A percentile compares a stretch with the other conserved stretches of the same genome.
Conservation (phyloP, 495 filamentous ascomycete genomes). For the Talaromyces ruber region DNA sequence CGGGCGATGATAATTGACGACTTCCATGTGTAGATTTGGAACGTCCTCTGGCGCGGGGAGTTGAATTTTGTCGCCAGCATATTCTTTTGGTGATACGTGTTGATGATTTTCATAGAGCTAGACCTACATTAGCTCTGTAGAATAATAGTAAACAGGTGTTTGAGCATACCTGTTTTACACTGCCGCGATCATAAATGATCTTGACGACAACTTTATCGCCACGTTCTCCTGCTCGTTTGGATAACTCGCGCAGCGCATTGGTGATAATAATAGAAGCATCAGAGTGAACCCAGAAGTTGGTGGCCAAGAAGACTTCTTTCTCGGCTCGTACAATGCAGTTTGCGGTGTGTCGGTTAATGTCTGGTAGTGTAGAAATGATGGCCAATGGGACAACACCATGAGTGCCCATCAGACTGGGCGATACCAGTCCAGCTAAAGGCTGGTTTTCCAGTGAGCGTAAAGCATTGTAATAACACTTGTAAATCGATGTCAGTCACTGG, state of each 20-base stretch:
- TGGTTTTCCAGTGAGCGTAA: slow-evolving; percentile 51
- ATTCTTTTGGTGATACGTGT: slow-evolving; percentile 46
- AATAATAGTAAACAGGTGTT: not conserved
- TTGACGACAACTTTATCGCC: slow-evolving; percentile 57
- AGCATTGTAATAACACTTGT: slow-evolving; percentile 57
- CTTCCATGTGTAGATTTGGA: slow-evolving; percentile 61
- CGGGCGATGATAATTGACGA: slow-evolving; percentile 67
- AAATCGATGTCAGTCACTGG: not conserved
- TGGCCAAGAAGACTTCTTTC: slow-evolving; percentile 63
- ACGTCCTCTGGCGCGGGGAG: slow-evolving; percentile 55
- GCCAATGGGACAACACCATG: slow-evolving; percentile 59
- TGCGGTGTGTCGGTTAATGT: slow-evolving; percentile 64
- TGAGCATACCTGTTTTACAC: slow-evolving; percentile 42
- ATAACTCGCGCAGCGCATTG: slow-evolving; percentile 61
- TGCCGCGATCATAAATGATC: slow-evolving; percentile 66
- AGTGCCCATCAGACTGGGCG: slow-evolving; percentile 62
- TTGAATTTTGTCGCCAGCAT: slow-evolving; percentile 43
- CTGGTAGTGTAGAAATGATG: slow-evolving; percentile 58
- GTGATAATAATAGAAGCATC: slow-evolving; percentile 57
- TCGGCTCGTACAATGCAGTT: slow-evolving; percentile 68
- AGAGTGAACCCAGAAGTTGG: slow-evolving; percentile 66
- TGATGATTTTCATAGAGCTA: slow-evolving; percentile 53
- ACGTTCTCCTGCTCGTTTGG: slow-evolving; percentile 50
- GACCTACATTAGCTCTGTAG: slow-evolving; percentile 4
- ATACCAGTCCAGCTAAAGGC: slow-evolving; percentile 48